phyloP scores from a whole-genome alignment of 495 filamentous ascomycete species.

The Antarctomyces pellizariae region DNA sequence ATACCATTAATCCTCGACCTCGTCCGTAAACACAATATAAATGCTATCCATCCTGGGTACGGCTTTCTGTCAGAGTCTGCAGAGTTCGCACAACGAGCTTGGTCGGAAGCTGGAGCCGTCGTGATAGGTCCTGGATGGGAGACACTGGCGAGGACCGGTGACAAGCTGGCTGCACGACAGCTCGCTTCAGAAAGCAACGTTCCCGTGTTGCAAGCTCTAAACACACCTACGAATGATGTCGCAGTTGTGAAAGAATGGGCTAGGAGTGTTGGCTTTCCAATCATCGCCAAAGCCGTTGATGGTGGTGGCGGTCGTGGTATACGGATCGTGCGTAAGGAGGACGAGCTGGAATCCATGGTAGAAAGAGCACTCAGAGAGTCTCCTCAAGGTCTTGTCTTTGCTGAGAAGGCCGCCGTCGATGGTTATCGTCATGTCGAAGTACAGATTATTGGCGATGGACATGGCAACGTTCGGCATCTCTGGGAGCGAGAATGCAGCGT shows the following conservation, averaged over 20 bases:
- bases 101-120: slow-evolving; percentile 21
- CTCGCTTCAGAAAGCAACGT: slow-evolving; percentile 29
- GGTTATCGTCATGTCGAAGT: slow-evolving; percentile 30
- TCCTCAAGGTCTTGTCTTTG: slow-evolving; percentile 10
- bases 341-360: slow-evolving; percentile 18
- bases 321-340: slow-evolving; percentile 19
- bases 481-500: slow-evolving; percentile 37
- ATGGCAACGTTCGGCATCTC: slow-evolving; percentile 25
- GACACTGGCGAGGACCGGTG: slow-evolving; percentile 25
- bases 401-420: slow-evolving; percentile 20
- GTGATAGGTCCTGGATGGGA: slow-evolving; percentile 32
- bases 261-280: slow-evolving; percentile 22
- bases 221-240: slow-evolving; percentile 18
- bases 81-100: slow-evolving; percentile 28
- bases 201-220: slow-evolving; percentile 26
- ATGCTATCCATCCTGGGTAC: slow-evolving; percentile 37
- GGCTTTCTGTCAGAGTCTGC: slow-evolving; percentile 36
- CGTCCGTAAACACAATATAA: slow-evolving; percentile 24
- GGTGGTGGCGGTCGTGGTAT: slow-evolving; percentile 29
- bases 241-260: slow-evolving; percentile 22
- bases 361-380: slow-evolving; percentile 17
- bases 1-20: slow-evolving; percentile 22
- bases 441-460: slow-evolving; percentile 33
- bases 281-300: slow-evolving; percentile 33
- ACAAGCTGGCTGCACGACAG: slow-evolving; percentile 31